Percentiles rank a stretch among this genome's conserved stretches.
These are phyloP conservation scores for Aspergillus aculeatinus DNA, from an alignment of 2,329 filamentous ascomycete genomes.

Conservation along the genomic window DNA sequence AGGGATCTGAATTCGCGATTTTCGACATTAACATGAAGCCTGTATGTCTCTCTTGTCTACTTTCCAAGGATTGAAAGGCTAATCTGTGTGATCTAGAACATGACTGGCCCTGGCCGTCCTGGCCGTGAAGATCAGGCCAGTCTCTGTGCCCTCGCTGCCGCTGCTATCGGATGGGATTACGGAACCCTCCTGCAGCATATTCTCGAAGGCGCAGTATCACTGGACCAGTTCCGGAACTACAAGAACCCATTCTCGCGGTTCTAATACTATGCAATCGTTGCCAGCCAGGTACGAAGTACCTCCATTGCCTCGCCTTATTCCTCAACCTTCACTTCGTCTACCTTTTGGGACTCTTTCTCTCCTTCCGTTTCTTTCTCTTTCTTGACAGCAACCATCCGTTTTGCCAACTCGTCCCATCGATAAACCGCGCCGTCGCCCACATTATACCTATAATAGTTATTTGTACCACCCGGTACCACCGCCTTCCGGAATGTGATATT, in stretches of 20 bases:
- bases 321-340: background rate
- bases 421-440: slow-evolving; percentile 69
- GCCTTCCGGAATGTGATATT: slow-evolving; percentile 78
- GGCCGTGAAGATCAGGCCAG: slow-evolving; percentile 52
- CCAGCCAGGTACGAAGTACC: background rate
- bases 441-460: slow-evolving; percentile 85
- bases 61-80: background rate
- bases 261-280: background rate
- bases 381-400: slow-evolving; percentile 20
- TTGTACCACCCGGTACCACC: slow-evolving; percentile 68
- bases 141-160: slow-evolving; percentile 47
- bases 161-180: slow-evolving; percentile 47
- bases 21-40: slow-evolving; percentile 11
- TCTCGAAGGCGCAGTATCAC: slow-evolving; percentile 18
- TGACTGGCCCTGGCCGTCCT: slow-evolving; percentile 50
- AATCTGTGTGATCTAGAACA: slow-evolving; percentile 35
- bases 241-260: slow-evolving; percentile 8
- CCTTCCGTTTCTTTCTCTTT: background rate
- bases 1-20: slow-evolving; percentile 1
- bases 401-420: slow-evolving; percentile 59
- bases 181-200: slow-evolving; percentile 39
- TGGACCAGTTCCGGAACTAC: slow-evolving; percentile 14
- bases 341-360: background rate
- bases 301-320: background rate
- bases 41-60: slow-evolving; percentile 26